phyloP scores from a whole-genome alignment of 208 protist species.

The Polymyxa betae region DNA sequence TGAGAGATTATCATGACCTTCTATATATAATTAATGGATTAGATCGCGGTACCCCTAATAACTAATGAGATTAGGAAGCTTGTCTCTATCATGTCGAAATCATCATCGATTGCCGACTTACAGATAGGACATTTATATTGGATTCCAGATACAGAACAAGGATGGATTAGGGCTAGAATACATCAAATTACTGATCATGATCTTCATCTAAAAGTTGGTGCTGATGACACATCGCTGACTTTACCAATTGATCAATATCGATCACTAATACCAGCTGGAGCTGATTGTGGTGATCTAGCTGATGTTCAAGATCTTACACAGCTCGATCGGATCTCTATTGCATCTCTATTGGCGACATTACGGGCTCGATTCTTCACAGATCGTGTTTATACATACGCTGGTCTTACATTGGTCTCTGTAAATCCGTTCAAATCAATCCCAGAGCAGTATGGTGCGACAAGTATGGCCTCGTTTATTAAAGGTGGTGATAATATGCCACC shows the following conservation, averaged over 20 bases:
- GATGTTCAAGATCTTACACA: background rate
- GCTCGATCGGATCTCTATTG: background rate
- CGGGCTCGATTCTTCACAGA: background rate
- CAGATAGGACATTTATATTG: background rate
- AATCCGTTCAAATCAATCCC: slow-evolving; percentile 14
- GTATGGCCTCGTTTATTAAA: background rate
- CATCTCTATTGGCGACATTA: slow-evolving; percentile 35
- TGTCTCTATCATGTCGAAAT: too few relatives aligned
- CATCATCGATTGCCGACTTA: background rate
- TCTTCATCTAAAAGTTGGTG: background rate
- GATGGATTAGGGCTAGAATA: background rate
- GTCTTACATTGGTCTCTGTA: background rate
- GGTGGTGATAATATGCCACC: background rate
- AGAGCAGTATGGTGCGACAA: background rate
- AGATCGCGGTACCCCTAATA: too few relatives aligned
- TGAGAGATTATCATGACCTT: too few relatives aligned
- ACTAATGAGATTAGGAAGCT: too few relatives aligned
- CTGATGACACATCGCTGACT: background rate
- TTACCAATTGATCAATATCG: background rate
- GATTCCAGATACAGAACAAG: background rate
- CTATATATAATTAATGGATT: too few relatives aligned
- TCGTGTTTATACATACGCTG: background rate
- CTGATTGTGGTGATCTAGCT: background rate
- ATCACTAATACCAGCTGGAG: background rate
- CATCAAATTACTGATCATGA: background rate